Evolutionary conservation across 192 early-diverging fungal species (phyloP).

Genomic region (Mortierella claussenii): DNA sequence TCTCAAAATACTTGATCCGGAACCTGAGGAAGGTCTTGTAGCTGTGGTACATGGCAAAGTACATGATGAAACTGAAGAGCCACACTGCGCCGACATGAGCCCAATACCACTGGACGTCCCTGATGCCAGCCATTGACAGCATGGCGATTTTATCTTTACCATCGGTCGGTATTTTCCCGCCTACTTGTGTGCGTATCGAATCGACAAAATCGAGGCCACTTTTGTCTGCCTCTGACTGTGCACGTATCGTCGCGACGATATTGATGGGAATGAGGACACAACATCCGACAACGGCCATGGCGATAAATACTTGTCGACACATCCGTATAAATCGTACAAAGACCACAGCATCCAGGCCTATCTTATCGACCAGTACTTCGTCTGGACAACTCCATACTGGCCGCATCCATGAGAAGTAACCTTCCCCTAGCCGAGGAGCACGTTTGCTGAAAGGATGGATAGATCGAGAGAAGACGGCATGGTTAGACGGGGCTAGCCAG

Average conservation of each 20-base stretch:
- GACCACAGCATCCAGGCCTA: slow-evolving; percentile 77
- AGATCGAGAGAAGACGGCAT: neutral
- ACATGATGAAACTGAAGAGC: slow-evolving; percentile 66
- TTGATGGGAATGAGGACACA: slow-evolving; percentile 73
- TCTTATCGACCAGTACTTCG: slow-evolving; percentile 66
- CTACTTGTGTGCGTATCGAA: slow-evolving; percentile 43
- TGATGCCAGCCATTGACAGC: slow-evolving; percentile 22
- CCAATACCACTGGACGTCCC: slow-evolving; percentile 64
- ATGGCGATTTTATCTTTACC: slow-evolving; percentile 47
- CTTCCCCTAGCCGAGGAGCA: slow-evolving; percentile 71
- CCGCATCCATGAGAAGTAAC: slow-evolving; percentile 73
- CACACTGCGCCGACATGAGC: slow-evolving; percentile 70
- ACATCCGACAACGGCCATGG: slow-evolving; percentile 67
- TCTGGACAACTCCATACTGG: slow-evolving; percentile 69
- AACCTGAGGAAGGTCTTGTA: slow-evolving; percentile 63
- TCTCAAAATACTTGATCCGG: slow-evolving; percentile 67
- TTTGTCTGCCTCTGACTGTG: too few relatives aligned
- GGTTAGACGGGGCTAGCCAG: too few relatives aligned
- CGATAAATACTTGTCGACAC: slow-evolving; percentile 65
- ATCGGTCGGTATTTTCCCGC: slow-evolving; percentile 19
- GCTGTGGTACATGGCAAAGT: slow-evolving; percentile 61
- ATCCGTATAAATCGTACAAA: slow-evolving; percentile 75
- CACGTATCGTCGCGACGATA: slow-evolving; percentile 56
- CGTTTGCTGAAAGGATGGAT: slow-evolving; percentile 52
- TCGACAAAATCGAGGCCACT: slow-evolving; percentile 69